These are phyloP conservation scores for Phytophthora tentaculata DNA, from an alignment of 352 stramenopile species.

Conservation along the genomic window DNA sequence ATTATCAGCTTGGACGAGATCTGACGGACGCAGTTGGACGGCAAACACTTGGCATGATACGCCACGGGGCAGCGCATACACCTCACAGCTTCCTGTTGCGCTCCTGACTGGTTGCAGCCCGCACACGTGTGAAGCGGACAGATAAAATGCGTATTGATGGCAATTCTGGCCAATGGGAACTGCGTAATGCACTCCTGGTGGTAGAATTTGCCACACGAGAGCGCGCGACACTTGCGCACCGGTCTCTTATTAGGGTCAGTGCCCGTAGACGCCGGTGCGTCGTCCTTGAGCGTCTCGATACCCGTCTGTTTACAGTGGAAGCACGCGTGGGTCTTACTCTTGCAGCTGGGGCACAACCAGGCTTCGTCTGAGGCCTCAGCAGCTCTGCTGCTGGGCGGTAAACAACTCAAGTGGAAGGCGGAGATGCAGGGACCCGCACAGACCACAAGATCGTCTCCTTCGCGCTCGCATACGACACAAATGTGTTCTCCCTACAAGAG, in stretches of 20 bases:
- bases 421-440: slow-evolving; percentile 78
- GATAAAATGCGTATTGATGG: slow-evolving; percentile 85
- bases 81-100: slow-evolving; percentile 80
- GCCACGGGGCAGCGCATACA: slow-evolving; percentile 82
- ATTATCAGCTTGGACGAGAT: slow-evolving; percentile 80
- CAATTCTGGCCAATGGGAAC: slow-evolving; percentile 73
- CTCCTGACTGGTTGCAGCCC: slow-evolving; percentile 74
- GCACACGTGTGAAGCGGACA: slow-evolving; percentile 86
- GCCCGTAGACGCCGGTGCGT: slow-evolving; percentile 6
- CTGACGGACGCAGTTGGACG: slow-evolving; percentile 51
- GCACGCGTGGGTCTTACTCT: slow-evolving; percentile 63
- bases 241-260: slow-evolving; percentile 20
- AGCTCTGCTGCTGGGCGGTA: slow-evolving; percentile 20
- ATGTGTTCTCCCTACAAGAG: slow-evolving; percentile 57
- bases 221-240: slow-evolving; percentile 79
- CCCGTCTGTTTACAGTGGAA: slow-evolving; percentile 83
- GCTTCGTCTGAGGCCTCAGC: slow-evolving; percentile 17
- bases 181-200: slow-evolving; percentile 83
- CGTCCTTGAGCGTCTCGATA: slow-evolving; percentile 28
- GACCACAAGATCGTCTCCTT: slow-evolving; percentile 56
- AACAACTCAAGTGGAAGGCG: slow-evolving; percentile 69
- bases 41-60: slow-evolving; percentile 83
- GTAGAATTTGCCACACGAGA: slow-evolving; percentile 89
- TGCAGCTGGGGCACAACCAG: slow-evolving; percentile 75
- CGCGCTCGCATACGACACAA: slow-evolving; percentile 72